Evolutionary conservation across 2,329 filamentous ascomycete species (phyloP).

Genomic region (Colletotrichum higginsianum): DNA sequence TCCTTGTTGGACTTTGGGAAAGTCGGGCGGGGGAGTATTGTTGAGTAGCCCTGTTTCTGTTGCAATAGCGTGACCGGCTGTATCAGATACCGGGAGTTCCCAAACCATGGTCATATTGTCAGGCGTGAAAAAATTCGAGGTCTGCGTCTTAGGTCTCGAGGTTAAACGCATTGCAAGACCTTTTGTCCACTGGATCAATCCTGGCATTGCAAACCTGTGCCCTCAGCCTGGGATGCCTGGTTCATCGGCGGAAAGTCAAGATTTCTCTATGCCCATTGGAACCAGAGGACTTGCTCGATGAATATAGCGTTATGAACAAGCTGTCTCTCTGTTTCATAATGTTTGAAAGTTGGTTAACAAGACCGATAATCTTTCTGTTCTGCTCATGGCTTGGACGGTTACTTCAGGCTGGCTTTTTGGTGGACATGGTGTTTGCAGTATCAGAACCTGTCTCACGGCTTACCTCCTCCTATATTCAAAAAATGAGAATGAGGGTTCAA

Average conservation of each 20-base stretch:
- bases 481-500: neutral
- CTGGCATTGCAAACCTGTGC: neutral
- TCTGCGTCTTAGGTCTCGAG: neutral
- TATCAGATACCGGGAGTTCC: neutral
- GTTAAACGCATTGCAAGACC: neutral
- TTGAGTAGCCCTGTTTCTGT: neutral
- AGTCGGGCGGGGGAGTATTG: neutral
- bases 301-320: conserved; percentile 12
- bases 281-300: conserved; percentile 24
- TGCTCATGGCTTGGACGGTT: conserved; percentile 46
- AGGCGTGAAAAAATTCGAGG: conserved; percentile 1
- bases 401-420: neutral
- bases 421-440: neutral
- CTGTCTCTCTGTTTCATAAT: conserved; percentile 46
- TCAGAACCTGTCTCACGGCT: rapidly evolving
- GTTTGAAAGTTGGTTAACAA: conserved; percentile 45
- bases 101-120: neutral
- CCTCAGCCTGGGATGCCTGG: conserved; percentile 1
- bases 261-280: conserved; percentile 16
- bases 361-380: conserved; percentile 42
- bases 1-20: conserved; percentile 2
- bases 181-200: neutral
- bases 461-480: neutral
- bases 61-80: conserved; percentile 1
- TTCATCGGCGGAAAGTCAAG: neutral